These are phyloP conservation scores for Corylus americana DNA, from an alignment of 306 rosid genomes.

Conservation along the genomic window DNA sequence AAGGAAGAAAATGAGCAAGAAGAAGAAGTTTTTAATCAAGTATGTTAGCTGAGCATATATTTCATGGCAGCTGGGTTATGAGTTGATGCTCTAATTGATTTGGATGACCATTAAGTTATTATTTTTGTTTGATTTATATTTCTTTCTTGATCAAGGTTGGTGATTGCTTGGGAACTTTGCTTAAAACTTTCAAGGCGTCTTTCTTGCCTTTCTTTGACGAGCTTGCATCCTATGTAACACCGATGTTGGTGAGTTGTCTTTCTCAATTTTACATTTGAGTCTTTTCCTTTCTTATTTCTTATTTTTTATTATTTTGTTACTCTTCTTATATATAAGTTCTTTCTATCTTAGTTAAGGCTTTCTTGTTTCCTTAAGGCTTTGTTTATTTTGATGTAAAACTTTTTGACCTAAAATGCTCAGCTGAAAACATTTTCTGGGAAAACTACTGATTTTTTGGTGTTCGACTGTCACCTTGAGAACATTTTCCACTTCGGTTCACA, in stretches of 20 bases:
- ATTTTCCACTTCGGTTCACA: too few species aligned
- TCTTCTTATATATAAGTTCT: slow-evolving; percentile 6
- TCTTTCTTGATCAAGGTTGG: slow-evolving; percentile 64
- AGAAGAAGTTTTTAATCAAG: slow-evolving; percentile 98
- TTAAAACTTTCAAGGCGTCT: slow-evolving; percentile 80
- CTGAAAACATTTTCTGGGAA: too few species aligned
- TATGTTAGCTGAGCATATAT: slow-evolving; percentile 25
- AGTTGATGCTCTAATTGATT: slow-evolving; percentile 15
- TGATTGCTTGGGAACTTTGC: slow-evolving; percentile 93
- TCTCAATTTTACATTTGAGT: not conserved
- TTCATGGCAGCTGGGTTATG: slow-evolving; percentile 15
- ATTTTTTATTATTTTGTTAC: not conserved
- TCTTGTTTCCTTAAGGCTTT: not conserved
- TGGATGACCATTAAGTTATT: not conserved
- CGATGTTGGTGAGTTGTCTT: slow-evolving; percentile 84
- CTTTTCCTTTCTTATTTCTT: too few species aligned
- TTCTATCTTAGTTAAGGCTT: not conserved
- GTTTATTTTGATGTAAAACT: not conserved
- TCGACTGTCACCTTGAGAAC: too few species aligned
- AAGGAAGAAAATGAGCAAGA: slow-evolving; percentile 97
- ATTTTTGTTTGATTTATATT: slow-evolving; percentile 2
- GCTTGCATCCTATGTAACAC: slow-evolving; percentile 79
- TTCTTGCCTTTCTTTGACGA: slow-evolving; percentile 97
- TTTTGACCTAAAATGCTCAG: not conserved
- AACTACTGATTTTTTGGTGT: too few species aligned